Evolutionary conservation across 2,329 filamentous ascomycete genomes (phyloP).

Genomic region (Amylocarpus encephaloides): DNA sequence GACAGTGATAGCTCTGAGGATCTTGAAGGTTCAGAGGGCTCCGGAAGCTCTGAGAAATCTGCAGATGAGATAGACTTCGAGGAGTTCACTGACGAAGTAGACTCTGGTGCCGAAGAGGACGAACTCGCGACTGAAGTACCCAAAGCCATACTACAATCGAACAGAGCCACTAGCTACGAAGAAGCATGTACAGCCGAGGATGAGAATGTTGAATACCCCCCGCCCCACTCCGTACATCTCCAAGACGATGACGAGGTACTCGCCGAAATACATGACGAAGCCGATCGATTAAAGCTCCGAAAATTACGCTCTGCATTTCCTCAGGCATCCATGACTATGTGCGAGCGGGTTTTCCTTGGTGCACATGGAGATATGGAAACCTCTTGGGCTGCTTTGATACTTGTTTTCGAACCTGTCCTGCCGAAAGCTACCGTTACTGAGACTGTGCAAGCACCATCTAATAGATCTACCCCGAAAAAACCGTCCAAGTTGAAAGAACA

Average conservation of each 20-base stretch:
- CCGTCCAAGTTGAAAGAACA: not conserved
- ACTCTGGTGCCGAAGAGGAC: slow-evolving; percentile 10
- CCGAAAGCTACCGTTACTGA: slow-evolving; percentile 23
- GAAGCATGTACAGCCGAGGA: not conserved
- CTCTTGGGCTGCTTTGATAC: slow-evolving; percentile 27
- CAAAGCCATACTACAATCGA: slow-evolving; percentile 6
- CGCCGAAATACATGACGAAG: slow-evolving; percentile 14
- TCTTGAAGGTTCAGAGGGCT: slow-evolving; percentile 15
- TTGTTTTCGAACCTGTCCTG: slow-evolving; percentile 24
- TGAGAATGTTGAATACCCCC: not conserved
- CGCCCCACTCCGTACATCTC: no score
- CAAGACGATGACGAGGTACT: slow-evolving; percentile 14
- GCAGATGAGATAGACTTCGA: slow-evolving; percentile 24
- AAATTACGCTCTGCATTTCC: slow-evolving; percentile 30
- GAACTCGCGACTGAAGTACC: not conserved
- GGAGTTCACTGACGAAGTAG: slow-evolving; percentile 5
- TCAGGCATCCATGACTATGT: slow-evolving; percentile 24
- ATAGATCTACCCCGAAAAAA: not conserved
- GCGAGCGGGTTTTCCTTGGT: slow-evolving; percentile 26
- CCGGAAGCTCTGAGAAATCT: slow-evolving; percentile 9
- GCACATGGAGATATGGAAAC: slow-evolving; percentile 24
- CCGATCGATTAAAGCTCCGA: slow-evolving; percentile 21
- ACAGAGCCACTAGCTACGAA: slow-evolving; percentile 10
- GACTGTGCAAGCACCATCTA: slow-evolving; percentile 6
- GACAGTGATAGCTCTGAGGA: slow-evolving; percentile 30